Evolutionary conservation across 208 protist species (phyloP).

Genomic region (Trypanosoma avium): DNA sequence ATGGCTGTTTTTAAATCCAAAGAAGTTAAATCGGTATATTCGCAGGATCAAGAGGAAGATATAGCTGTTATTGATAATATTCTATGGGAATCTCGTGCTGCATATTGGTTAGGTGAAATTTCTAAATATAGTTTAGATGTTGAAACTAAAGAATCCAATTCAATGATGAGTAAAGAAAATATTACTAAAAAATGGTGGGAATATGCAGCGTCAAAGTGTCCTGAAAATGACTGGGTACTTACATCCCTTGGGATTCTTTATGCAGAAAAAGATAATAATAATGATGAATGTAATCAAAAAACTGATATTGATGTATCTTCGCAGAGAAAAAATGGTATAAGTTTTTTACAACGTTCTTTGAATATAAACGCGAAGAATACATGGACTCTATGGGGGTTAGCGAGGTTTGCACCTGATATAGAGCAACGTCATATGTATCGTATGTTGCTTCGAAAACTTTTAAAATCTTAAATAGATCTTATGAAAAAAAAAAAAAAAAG

Average conservation of each 20-base stretch:
- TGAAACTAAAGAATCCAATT: neutral
- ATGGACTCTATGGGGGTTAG: constrained; percentile 46
- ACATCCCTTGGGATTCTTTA: constrained; percentile 33
- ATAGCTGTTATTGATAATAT: neutral
- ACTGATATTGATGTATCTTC: too few relatives aligned
- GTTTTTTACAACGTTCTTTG: constrained; percentile 35
- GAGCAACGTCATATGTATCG: constrained; percentile 28
- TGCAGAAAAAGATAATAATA: neutral
- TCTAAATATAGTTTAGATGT: neutral
- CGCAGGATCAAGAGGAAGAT: neutral
- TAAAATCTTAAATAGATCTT: constrained; percentile 1
- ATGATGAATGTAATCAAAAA: neutral
- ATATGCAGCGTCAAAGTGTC: constrained; percentile 21
- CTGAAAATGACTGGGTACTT: constrained; percentile 48
- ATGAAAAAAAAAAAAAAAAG: neutral
- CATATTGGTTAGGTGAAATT: constrained; percentile 15
- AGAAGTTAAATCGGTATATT: neutral
- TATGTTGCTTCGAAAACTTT: constrained; percentile 18
- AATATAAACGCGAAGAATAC: constrained; percentile 43
- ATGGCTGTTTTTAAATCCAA: neutral
- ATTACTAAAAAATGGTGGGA: constrained; percentile 19
- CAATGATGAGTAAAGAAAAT: neutral
- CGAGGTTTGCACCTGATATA: constrained; percentile 18
- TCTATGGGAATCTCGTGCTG: constrained; percentile 16
- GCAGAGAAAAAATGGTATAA: constrained; percentile 23